Conservation (phyloP, 148 eudicot species). For the Fagopyrum tataricum region DNA sequence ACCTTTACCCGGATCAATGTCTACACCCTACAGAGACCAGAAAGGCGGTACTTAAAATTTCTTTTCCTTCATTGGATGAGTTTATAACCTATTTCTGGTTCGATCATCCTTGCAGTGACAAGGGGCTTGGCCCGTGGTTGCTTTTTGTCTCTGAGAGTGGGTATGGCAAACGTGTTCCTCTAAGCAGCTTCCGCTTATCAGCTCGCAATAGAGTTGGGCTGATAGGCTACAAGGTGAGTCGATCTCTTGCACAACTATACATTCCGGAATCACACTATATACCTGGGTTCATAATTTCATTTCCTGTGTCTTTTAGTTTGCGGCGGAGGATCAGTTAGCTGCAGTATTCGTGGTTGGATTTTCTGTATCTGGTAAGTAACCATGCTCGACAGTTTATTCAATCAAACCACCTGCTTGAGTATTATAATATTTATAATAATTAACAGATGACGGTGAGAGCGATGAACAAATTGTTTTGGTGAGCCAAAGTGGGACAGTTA, state of each 20-base stretch:
- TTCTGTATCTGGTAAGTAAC: constrained; percentile 63
- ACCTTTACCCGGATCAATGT: neutral
- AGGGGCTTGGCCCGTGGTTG: constrained; percentile 74
- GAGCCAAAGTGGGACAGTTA: constrained; percentile 93
- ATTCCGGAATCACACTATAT: neutral
- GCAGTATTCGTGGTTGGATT: constrained; percentile 92
- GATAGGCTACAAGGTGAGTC: constrained; percentile 77
- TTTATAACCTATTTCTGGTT: neutral
- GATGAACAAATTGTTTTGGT: constrained; percentile 92
- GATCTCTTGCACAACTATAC: neutral
- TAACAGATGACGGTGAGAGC: constrained; percentile 90
- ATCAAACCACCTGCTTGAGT: neutral
- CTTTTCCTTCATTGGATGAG: neutral
- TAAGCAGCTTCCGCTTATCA: constrained; percentile 67
- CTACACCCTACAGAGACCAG: neutral
- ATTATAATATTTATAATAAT: constrained; percentile 7
- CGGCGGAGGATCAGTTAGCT: constrained; percentile 79
- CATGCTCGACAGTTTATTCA: neutral
- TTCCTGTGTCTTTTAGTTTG: constrained; percentile 38
- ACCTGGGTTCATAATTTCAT: neutral
- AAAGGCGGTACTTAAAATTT: too few relatives aligned
- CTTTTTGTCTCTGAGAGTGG: constrained; percentile 92
- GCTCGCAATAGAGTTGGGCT: constrained; percentile 72
- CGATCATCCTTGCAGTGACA: constrained; percentile 14
- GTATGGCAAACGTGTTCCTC: constrained; percentile 86